Percentiles rank a stretch among this genome's conserved stretches.
These are phyloP conservation scores for Hericium alpestre DNA, from an alignment of 768 basidiomycete genomes.

Conservation along the genomic window DNA sequence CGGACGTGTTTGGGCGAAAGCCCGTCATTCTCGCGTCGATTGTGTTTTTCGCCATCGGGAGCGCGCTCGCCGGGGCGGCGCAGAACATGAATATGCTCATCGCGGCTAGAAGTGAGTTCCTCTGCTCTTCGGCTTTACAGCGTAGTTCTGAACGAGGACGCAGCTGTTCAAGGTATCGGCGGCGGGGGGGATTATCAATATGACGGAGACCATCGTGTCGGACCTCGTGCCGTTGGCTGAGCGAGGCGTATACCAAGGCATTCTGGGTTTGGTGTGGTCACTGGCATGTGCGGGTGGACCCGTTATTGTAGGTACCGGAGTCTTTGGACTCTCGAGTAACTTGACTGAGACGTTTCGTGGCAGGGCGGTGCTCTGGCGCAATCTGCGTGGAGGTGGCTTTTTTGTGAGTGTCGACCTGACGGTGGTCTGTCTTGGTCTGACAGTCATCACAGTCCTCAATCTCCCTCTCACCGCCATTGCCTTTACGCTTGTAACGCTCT, in stretches of 20 bases:
- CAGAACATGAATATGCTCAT: constrained; percentile 22
- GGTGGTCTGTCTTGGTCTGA: not conserved
- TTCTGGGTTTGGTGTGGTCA: not conserved
- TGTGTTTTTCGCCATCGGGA: constrained; percentile 18
- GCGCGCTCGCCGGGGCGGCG: constrained; percentile 25
- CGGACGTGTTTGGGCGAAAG: constrained; percentile 15
- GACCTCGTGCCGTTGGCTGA: constrained; percentile 24
- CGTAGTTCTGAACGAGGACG: not conserved
- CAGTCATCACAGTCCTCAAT: constrained; percentile 18
- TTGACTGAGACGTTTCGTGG: not conserved
- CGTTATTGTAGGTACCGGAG: constrained; percentile 4
- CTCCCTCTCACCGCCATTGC: constrained; percentile 24
- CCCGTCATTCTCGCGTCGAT: constrained; percentile 16
- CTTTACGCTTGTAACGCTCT: constrained; percentile 16
- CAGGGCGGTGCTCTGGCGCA: not conserved
- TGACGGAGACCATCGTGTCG: constrained; percentile 19
- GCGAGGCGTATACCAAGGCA: constrained; percentile 11
- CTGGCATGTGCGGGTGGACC: constrained; percentile 16
- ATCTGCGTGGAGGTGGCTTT: constrained; percentile 3
- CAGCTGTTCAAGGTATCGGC: constrained; percentile 16
- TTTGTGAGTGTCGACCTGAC: not conserved
- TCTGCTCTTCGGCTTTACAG: not conserved
- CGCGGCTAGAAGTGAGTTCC: constrained; percentile 15
- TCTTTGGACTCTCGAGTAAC: not conserved
- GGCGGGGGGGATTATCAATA: constrained; percentile 16